Conservation (phyloP, 768 basidiomycete species). For the Trametes meyenii region DNA sequence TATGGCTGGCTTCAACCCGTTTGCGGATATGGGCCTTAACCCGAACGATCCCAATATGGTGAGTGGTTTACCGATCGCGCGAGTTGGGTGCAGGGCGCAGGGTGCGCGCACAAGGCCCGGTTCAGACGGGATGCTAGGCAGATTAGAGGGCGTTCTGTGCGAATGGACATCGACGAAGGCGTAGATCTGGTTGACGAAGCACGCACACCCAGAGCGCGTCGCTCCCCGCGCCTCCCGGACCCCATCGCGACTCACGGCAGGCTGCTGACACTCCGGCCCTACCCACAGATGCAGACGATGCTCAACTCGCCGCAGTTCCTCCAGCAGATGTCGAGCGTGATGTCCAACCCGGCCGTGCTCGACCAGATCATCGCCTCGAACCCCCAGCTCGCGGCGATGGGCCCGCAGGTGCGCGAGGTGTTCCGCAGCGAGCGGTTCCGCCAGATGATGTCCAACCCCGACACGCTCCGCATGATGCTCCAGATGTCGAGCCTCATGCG, state of each 20-base stretch:
- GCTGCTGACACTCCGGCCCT: not conserved
- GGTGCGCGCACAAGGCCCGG: not conserved
- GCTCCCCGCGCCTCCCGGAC: too few species aligned
- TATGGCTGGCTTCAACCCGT: slow-evolving; percentile 90
- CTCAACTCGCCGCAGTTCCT: slow-evolving; percentile 84
- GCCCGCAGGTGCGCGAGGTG: slow-evolving; percentile 76
- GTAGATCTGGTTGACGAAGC: too few species aligned
- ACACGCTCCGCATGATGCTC: slow-evolving; percentile 72
- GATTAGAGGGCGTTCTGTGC: not conserved
- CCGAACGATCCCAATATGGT: slow-evolving; percentile 95
- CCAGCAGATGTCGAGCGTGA: slow-evolving; percentile 83
- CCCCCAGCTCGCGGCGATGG: slow-evolving; percentile 76
- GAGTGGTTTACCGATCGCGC: slow-evolving; percentile 28
- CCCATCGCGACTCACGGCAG: too few species aligned
- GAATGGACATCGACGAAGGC: too few species aligned
- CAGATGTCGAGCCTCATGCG: slow-evolving; percentile 67
- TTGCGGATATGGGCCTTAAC: slow-evolving; percentile 89
- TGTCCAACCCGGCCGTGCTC: slow-evolving; percentile 87
- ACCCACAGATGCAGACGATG: slow-evolving; percentile 73
- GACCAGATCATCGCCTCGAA: slow-evolving; percentile 85
- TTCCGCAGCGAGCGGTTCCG: slow-evolving; percentile 79
- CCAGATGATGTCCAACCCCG: slow-evolving; percentile 82
- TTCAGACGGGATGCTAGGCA: not conserved
- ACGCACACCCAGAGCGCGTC: too few species aligned
- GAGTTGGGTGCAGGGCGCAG: not conserved